Base-by-base conservation (phyloP, 805 yeast genomes). In the Millerago galiae region DNA sequence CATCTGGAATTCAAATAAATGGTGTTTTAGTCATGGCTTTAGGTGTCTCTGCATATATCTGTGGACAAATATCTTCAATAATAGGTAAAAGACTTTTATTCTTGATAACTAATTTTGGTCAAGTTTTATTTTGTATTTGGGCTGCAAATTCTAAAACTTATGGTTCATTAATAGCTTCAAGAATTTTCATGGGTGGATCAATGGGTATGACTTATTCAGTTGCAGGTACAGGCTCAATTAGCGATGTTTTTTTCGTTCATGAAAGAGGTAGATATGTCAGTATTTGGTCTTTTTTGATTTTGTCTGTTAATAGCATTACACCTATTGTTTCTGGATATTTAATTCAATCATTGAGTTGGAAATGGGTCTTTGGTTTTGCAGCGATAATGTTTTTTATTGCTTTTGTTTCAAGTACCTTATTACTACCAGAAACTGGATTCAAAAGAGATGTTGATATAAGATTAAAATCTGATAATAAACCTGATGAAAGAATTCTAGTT, bases 1-100 rank as follows among this genome's bases (percentile, higher is more conserved):
- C 55, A n/a, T 59, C 67, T 7, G 65, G 58, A 34, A 51, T 70
- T 28, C 61, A 72, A 38, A 59, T 75, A 44, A 72, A 72, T 51
- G 81, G 79, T 14, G 61, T 70, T 43, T 60, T 70, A 56, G 75
- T 74, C 50, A 55, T 75, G 41, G 70, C 73, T 43, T 61, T 74
- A 32, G 81, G 77, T 34, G 42, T 72, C 26, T 75, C 77, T 2
- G 70, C 77, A 52, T 56, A 71, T 16, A 18, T 75, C n/a, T 67
- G 68, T 57, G 79, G 74, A 53, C 81, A 81, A 1, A 42, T 71
- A 37, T 75, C 75, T 2, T 55, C 66, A 47, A 70, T 68, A 44
- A 71, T 58, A 45, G 78, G 78, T 10, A 66, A 68, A 44, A 58
- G 77, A 31, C 72, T 72, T 1, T 64, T 67, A 2, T 70, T 64